Evolutionary conservation across 2,329 filamentous ascomycete species (phyloP).

Genomic region (Didymella sp.): DNA sequence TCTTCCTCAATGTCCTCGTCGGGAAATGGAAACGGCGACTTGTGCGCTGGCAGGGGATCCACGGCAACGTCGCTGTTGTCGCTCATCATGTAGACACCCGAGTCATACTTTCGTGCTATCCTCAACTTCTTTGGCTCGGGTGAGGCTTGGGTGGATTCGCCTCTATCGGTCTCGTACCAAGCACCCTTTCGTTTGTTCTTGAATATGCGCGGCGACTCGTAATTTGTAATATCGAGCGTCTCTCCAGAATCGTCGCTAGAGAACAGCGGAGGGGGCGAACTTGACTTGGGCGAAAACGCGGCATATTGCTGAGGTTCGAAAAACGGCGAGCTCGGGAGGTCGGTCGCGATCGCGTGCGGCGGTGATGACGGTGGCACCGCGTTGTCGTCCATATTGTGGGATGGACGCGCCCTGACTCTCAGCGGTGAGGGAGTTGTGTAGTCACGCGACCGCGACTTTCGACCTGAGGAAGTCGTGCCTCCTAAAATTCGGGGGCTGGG

Average conservation of each 20-base stretch:
- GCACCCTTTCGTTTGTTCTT: slow-evolving; percentile 45
- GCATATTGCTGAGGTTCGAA: slow-evolving; percentile 26
- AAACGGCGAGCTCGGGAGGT: slow-evolving; percentile 36
- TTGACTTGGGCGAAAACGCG: slow-evolving; percentile 40
- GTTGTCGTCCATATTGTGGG: slow-evolving; percentile 32
- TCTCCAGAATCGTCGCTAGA: slow-evolving; percentile 44
- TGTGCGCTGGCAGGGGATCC: slow-evolving; percentile 21
- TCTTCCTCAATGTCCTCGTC: slow-evolving; percentile 8
- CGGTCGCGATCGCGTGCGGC: slow-evolving; percentile 30
- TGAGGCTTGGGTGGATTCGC: slow-evolving; percentile 24
- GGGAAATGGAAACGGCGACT: slow-evolving; percentile 23
- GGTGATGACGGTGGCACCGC: slow-evolving; percentile 33
- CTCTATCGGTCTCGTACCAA: slow-evolving; percentile 37
- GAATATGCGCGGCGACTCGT: slow-evolving; percentile 40
- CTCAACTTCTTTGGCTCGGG: slow-evolving; percentile 37
- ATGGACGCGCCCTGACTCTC: not conserved
- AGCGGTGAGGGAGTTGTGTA: not conserved
- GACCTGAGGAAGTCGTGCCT: not conserved
- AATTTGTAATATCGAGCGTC: slow-evolving; percentile 40
- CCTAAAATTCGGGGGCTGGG: slow-evolving; percentile 8
- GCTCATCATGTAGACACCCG: slow-evolving; percentile 43
- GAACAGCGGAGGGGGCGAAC: slow-evolving; percentile 43
- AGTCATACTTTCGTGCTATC: slow-evolving; percentile 42
- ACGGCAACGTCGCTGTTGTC: slow-evolving; percentile 33
- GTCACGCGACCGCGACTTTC: slow-evolving; percentile 11